Evolutionary conservation across 805 yeast genomes (phyloP), one percentile per base, ranked within the genome.

Genomic region (Cyberlindnera mycetangii): DNA sequence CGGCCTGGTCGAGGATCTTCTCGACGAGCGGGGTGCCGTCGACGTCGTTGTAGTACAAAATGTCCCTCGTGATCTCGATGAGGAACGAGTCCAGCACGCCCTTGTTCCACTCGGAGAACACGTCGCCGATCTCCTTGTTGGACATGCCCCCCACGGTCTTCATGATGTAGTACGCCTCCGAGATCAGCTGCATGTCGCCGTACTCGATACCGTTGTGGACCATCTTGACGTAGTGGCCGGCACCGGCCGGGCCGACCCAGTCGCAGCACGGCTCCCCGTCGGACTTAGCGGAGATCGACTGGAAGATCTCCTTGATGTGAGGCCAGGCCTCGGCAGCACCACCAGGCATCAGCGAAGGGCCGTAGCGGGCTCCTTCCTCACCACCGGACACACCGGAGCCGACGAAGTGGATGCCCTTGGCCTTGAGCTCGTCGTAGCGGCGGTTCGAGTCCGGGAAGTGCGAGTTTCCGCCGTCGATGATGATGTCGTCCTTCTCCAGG

Each of bases 381-480:
- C 99, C 99, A 73, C 99, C 99, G 59, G 98, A 92, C 55, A 93
- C 98, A 85, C 99, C 99, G 52, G 97, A 90, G 64, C 99, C 99
- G 54, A 92, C 98, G 59, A 89, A 93, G 55, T 80, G 74, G 65
- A 90, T 83, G 35, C 96, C 98, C 78, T 92, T 82, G 46, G 71
- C 75, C 69, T 85, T 81, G 68, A 92, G 80, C 67, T 89, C 96
- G 48, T 78, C 92, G 77, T 72, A 89, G 74, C 99, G 88, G 76
- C 98, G 89, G 85, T 90, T 90, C 50, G 97, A 70, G 75, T 92
- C 99, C 70, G 97, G 97, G 93, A 84, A 92, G 74, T 92, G 97
- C 37, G 98, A 93, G 89, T 92, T 92, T 78, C 99, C 99, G 76
- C 99, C 99, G 66, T 92, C 99, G 64, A 92, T 93, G 81, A 92